Evolutionary conservation across 2,329 filamentous ascomycete genomes (phyloP).

Genomic region (Scedosporium boydii): DNA sequence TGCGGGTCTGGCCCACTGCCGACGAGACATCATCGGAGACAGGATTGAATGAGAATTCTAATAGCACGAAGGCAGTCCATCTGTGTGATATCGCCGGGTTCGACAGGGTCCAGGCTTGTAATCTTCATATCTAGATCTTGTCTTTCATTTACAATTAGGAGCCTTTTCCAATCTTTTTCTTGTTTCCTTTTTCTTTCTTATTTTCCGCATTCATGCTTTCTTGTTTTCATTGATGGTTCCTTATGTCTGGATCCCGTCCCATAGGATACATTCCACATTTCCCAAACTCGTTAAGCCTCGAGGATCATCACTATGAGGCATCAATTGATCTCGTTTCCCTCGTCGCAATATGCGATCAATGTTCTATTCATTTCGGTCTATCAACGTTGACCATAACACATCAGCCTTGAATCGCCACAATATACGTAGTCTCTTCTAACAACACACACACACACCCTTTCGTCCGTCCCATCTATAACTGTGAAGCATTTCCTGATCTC

Average conservation of each 20-base stretch:
- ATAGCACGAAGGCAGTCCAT: too few relatives aligned
- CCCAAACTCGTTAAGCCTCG: neutral
- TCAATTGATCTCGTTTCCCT: neutral
- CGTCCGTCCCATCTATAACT: neutral
- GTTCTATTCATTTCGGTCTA: neutral
- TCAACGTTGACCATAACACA: neutral
- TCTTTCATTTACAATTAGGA: neutral
- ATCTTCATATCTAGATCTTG: too few relatives aligned
- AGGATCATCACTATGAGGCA: neutral
- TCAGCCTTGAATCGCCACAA: too few relatives aligned
- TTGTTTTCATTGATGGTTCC: neutral
- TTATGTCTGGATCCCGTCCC: neutral
- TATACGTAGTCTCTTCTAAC: neutral
- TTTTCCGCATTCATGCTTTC: neutral
- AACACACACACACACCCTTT: neutral
- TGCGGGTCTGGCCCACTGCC: too few relatives aligned
- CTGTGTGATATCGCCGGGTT: too few relatives aligned
- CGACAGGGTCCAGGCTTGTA: too few relatives aligned
- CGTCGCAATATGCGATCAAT: neutral
- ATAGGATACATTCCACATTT: neutral
- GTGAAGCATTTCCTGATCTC: neutral
- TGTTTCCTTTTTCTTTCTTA: neutral
- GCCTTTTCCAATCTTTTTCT: neutral
- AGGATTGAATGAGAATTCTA: too few relatives aligned
- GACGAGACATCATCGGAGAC: too few relatives aligned